Conservation (phyloP, 2,329 filamentous ascomycete species). For the Periglandula ipomoeae region DNA sequence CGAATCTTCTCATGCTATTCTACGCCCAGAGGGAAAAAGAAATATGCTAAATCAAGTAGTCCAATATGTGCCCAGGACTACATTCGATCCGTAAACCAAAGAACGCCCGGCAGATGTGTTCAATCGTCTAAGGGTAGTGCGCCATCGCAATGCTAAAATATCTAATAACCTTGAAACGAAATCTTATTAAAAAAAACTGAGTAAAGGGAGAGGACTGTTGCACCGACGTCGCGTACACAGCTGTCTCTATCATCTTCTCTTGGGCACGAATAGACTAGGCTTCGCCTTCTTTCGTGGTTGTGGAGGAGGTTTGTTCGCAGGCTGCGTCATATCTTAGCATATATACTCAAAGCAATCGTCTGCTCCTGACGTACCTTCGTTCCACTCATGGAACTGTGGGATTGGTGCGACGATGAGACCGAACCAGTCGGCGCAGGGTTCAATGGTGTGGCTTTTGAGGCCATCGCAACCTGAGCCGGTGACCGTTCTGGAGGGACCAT, state of each 20-base stretch:
- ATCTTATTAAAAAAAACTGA: background rate
- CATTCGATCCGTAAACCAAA: background rate
- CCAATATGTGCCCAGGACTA: too few relatives aligned
- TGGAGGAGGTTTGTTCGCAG: constrained; percentile 3
- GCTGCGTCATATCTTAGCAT: constrained; percentile 1
- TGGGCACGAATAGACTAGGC: constrained; percentile 15
- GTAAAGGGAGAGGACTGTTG: too few relatives aligned
- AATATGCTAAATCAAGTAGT: background rate
- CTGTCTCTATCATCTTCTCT: constrained; percentile 11
- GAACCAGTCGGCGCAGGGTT: constrained; percentile 15
- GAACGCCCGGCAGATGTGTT: constrained; percentile 2
- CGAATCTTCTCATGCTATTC: background rate
- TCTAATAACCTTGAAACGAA: background rate
- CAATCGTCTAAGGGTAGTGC: constrained; percentile 2
- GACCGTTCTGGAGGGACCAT: constrained; percentile 36
- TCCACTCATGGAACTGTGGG: constrained; percentile 9
- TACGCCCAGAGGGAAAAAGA: background rate
- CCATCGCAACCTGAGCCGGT: constrained; percentile 16
- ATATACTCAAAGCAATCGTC: background rate
- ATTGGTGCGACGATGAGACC: constrained; percentile 11
- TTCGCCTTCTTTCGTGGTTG: constrained; percentile 12
- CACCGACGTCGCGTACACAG: background rate
- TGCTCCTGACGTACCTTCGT: constrained; percentile 12
- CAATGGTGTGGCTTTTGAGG: constrained; percentile 9
- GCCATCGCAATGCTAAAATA: constrained; percentile 7